Evolutionary conservation across 345 rosid species (phyloP), one percentile per base, ranked within the genome.

Genomic region (Lepidium africanum): DNA sequence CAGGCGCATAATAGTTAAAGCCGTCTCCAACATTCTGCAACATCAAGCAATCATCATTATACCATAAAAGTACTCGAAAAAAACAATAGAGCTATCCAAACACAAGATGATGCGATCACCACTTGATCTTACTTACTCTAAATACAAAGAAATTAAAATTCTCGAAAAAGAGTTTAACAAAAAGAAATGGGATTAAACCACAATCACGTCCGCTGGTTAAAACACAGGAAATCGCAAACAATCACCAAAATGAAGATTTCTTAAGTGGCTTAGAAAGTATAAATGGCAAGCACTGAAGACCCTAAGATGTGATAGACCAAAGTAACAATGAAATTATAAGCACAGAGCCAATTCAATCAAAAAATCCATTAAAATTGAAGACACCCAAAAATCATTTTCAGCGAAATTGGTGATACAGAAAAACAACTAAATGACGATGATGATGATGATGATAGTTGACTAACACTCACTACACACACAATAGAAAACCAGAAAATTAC

Each of bases 11-110:
- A 58, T 46, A 62, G 57, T 47, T 59, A 64, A 52, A 70, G 1
- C 71, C 59, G 35, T 69, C 54, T 49, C 11, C 70, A 60, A 60
- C 77, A 79, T 63, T 47, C 82, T 75, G 79, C 65, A 25, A 56
- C 49, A 67, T 45, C 46, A 30, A 77, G 2, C 40, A 58, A 63
- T 19, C 43, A 55, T 45, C 41, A 57, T 3, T 9, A 56, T 13
- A 23, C 46, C n/a, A 36, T 3, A 4, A 35, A 45, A 55, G 4
- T 42, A 5, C 15, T 67, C 5, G 35, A 14, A 40, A 39, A n/a
- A 16, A 43, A 39, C 9, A 40, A 53, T 7, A 66, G 10, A 53
- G 9, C 11, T 14, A 21, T n/a, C 25, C 32, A 16, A 55, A 37
- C 36, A 65, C 19, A 58, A 25, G 51, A 50, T 39, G 45, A 39